Evolutionary conservation across 2,329 filamentous ascomycete genomes (phyloP), one percentile per base, ranked within the genome.

Genomic region (Neonectria punicea): DNA sequence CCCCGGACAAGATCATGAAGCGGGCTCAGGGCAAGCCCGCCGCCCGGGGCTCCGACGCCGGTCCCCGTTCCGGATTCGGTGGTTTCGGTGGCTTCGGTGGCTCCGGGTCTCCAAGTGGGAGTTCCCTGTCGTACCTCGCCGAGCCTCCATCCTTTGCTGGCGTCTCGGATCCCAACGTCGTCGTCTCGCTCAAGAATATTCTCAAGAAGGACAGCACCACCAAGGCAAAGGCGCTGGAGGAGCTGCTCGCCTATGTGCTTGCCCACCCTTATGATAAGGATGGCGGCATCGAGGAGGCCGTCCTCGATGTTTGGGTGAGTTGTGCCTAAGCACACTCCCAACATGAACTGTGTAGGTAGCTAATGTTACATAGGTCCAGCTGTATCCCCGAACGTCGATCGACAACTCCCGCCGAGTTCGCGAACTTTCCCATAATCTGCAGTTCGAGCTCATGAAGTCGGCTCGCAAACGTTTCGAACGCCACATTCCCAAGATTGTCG

Each of bases 151-250:
- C 97, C 74, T 88, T 97, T 70, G 89, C 90, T 36, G 83, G 82
- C 47, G 89, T 99, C 65, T 91, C 90, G 49, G 90, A 97, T 72
- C 87, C 94, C 8, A 92, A 96, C 74, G 85, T 95, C 41, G 89
- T 95, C 41, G 94, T 98, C 14, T 89, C 90, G n/a, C 93, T 98
- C 82, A 97, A 98, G 80, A 97, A 97, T 72, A 81, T 98, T 4
- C 86, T 90, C 55, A 99, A 98, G 82, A 97, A 96, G 80, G 95
- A 98, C 81, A 91, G 90, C 74, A 97, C 90, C 11, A 99, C 96
- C 41, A 97, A 97, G 77, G 86, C 91, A 8, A 97, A 95, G 78
- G 95, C 93, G 0, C 83, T 99, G 30, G 94, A 98, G 73, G 95
- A 98, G 57, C 81, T 99, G 20, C 85, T 93, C 53, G 78, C 86